Conservation (phyloP, 139 green algal genomes). For the Chlorella sp. region DNA sequence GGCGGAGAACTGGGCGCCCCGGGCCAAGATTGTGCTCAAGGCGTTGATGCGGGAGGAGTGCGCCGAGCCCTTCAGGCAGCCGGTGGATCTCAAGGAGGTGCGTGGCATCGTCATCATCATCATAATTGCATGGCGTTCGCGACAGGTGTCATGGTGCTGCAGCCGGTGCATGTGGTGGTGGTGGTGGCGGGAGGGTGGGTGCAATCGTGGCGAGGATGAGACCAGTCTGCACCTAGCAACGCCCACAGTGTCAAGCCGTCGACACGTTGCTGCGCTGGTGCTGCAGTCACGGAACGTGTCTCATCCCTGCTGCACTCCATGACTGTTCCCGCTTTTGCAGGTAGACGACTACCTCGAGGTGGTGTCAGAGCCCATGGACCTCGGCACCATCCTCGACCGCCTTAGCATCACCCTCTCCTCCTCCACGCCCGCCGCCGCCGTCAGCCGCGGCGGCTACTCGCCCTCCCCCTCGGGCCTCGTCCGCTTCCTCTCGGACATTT, state of each 20-base stretch:
- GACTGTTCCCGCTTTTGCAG: too few relatives aligned
- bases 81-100: background rate
- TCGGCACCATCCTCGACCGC: background rate
- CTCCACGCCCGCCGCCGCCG: background rate
- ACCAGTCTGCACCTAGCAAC: too few relatives aligned
- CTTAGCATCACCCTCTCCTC: background rate
- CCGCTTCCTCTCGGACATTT: conserved; percentile 1
- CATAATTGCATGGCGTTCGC: too few relatives aligned
- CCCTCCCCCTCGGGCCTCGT: background rate
- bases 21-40: background rate
- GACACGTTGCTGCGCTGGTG: too few relatives aligned
- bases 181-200: too few relatives aligned
- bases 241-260: too few relatives aligned
- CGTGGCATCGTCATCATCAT: too few relatives aligned
- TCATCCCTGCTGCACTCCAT: too few relatives aligned
- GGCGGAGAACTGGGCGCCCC: background rate
- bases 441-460: background rate
- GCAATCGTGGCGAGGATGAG: too few relatives aligned
- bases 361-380: background rate
- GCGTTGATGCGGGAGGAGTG: background rate
- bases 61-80: background rate
- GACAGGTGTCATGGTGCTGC: too few relatives aligned
- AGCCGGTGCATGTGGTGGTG: too few relatives aligned
- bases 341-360: background rate
- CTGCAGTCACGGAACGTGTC: too few relatives aligned